A percentile compares a stretch with the other conserved stretches of the same genome.
Evolutionary conservation across 1,284 basidiomycete genomes (phyloP).

Genomic region (Leccinum proliferum): DNA sequence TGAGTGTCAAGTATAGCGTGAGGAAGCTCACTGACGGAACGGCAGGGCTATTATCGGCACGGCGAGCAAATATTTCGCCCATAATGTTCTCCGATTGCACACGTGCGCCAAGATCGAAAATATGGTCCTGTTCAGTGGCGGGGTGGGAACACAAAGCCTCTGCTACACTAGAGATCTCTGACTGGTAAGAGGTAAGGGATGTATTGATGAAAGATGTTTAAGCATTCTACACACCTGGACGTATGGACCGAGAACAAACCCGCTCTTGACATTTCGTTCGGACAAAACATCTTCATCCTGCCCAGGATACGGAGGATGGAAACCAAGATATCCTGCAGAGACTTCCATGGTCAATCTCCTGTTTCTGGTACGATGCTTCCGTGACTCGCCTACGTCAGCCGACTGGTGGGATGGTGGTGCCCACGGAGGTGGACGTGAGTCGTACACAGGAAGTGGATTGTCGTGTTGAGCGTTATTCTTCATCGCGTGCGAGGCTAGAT

Average conservation of each 20-base stretch:
- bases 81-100: slow-evolving; percentile 73
- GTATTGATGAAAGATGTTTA: background rate
- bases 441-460: slow-evolving; percentile 48
- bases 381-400: slow-evolving; percentile 61
- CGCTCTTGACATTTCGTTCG: slow-evolving; percentile 73
- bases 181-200: slow-evolving; percentile 24
- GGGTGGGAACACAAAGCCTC: slow-evolving; percentile 57
- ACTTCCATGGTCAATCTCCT: background rate
- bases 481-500: background rate
- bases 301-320: slow-evolving; percentile 76
- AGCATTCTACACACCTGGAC: slow-evolving; percentile 48
- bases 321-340: slow-evolving; percentile 73
- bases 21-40: slow-evolving; percentile 52
- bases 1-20: background rate
- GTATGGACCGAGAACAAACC: slow-evolving; percentile 56
- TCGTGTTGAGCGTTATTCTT: slow-evolving; percentile 22
- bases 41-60: slow-evolving; percentile 46
- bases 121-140: slow-evolving; percentile 44
- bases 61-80: slow-evolving; percentile 70
- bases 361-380: background rate
- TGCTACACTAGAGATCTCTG: slow-evolving; percentile 24
- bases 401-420: slow-evolving; percentile 57
- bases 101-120: slow-evolving; percentile 52
- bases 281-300: slow-evolving; percentile 86
- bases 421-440: slow-evolving; percentile 67